A percentile compares a stretch with the other conserved stretches of the same genome.
Evolutionary conservation across 2,329 filamentous ascomycete genomes (phyloP).

Genomic region (Xenoacremonium recifei): DNA sequence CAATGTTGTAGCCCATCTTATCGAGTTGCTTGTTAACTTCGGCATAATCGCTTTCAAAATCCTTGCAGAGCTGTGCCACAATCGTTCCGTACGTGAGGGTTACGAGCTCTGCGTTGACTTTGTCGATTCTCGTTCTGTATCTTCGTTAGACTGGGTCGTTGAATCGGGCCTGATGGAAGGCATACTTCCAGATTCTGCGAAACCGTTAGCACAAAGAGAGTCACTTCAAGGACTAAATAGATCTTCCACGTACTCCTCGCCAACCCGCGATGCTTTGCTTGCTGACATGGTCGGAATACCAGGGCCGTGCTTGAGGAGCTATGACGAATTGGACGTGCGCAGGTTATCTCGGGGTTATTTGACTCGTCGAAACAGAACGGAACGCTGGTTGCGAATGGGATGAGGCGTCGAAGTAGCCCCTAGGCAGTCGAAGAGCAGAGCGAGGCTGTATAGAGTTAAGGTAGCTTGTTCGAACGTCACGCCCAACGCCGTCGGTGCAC

Average conservation of each 20-base stretch:
- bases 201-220: slow-evolving; percentile 25
- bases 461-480: too few species aligned
- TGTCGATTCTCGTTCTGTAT: slow-evolving; percentile 85
- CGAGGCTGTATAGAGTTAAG: too few species aligned
- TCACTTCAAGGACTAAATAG: slow-evolving; percentile 6
- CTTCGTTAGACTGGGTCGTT: slow-evolving; percentile 10
- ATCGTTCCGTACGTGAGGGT: slow-evolving; percentile 98
- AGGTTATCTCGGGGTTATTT: too few species aligned
- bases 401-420: too few species aligned
- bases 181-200: slow-evolving; percentile 88
- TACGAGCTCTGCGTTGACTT: slow-evolving; percentile 96
- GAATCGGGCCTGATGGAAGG: slow-evolving; percentile 21
- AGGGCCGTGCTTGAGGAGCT: too few species aligned
- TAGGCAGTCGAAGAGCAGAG: too few species aligned
- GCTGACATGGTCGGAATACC: slow-evolving; percentile 54
- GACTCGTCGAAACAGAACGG: too few species aligned
- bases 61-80: slow-evolving; percentile 92
- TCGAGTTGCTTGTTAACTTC: slow-evolving; percentile 98
- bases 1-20: slow-evolving; percentile 99
- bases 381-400: too few species aligned
- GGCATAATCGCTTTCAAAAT: slow-evolving; percentile 89
- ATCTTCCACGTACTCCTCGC: slow-evolving; percentile 55
- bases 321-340: too few species aligned
- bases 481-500: slow-evolving; percentile 17
- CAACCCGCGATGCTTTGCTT: slow-evolving; percentile 59